These are phyloP conservation scores for Nicotiana noctiflora DNA, from an alignment of 257 asterid genomes.

Conservation along the genomic window DNA sequence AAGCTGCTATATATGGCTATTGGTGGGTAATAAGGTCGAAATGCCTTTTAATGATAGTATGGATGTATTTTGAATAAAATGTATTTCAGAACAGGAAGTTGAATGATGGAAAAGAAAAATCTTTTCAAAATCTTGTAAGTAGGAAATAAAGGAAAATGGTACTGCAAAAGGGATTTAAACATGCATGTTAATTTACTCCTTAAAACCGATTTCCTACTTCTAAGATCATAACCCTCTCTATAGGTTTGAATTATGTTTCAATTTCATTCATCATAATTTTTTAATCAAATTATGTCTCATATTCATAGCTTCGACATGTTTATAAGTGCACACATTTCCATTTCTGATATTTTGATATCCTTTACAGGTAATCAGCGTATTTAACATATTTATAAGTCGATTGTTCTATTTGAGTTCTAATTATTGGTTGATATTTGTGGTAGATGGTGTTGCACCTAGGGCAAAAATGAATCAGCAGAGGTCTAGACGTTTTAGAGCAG, in stretches of 20 bases:
- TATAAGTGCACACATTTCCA: neutral
- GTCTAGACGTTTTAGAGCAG: slow-evolving; percentile 94
- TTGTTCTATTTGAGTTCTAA: slow-evolving; percentile 9
- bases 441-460: slow-evolving; percentile 98
- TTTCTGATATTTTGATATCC: neutral
- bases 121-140: neutral
- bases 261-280: too few species aligned
- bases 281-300: too few species aligned
- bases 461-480: slow-evolving; percentile 98
- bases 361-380: neutral
- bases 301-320: neutral
- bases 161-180: neutral
- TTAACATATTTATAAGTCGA: slow-evolving; percentile 4
- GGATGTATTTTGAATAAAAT: neutral
- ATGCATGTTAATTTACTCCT: neutral
- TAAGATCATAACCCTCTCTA: neutral
- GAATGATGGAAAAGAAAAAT: neutral
- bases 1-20: slow-evolving; percentile 92
- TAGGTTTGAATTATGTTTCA: neutral
- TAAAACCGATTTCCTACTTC: neutral
- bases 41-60: neutral
- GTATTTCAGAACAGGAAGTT: neutral
- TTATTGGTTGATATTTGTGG: slow-evolving; percentile 16
- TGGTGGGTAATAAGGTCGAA: slow-evolving; percentile 51
- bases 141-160: neutral